Evolutionary conservation across 768 basidiomycete genomes (phyloP).

Genomic region (Austroboletus eburneus): DNA sequence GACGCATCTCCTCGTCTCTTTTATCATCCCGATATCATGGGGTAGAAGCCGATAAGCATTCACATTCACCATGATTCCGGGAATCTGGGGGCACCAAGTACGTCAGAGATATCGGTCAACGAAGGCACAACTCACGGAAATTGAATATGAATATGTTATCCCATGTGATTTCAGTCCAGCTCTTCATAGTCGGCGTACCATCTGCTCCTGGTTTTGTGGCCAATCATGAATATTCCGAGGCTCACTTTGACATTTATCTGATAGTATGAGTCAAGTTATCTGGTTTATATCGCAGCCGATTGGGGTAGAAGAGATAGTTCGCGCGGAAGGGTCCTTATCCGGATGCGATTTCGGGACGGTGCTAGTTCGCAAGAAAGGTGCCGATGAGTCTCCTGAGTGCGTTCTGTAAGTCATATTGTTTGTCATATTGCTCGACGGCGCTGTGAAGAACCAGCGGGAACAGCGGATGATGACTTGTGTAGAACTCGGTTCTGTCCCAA

Average conservation of each 20-base stretch:
- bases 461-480: slow-evolving; percentile 7
- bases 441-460: slow-evolving; percentile 5
- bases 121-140: slow-evolving; percentile 58
- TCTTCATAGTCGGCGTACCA: slow-evolving; percentile 61
- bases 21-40: slow-evolving; percentile 62
- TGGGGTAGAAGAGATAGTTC: slow-evolving; percentile 63
- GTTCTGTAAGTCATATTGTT: not conserved
- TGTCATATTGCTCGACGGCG: slow-evolving; percentile 15
- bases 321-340: slow-evolving; percentile 19
- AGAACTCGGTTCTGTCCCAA: slow-evolving; percentile 3
- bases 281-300: slow-evolving; percentile 52
- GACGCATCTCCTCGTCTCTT: slow-evolving; percentile 43
- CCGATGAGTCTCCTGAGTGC: slow-evolving; percentile 22
- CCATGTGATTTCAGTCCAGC: slow-evolving; percentile 65
- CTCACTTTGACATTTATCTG: too few relatives aligned
- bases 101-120: not conserved
- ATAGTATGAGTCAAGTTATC: too few relatives aligned
- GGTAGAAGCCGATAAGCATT: slow-evolving; percentile 61
- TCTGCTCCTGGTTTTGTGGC: slow-evolving; percentile 31
- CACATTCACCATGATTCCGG: slow-evolving; percentile 73
- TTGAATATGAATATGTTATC: too few relatives aligned
- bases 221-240: not conserved
- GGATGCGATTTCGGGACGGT: slow-evolving; percentile 6
- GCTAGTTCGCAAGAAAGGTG: slow-evolving; percentile 26
- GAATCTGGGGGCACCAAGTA: slow-evolving; percentile 40